Evolutionary conservation across 2,329 filamentous ascomycete species (phyloP), one percentile per base, ranked within the genome.

Genomic region (Sporothrix mexicana): DNA sequence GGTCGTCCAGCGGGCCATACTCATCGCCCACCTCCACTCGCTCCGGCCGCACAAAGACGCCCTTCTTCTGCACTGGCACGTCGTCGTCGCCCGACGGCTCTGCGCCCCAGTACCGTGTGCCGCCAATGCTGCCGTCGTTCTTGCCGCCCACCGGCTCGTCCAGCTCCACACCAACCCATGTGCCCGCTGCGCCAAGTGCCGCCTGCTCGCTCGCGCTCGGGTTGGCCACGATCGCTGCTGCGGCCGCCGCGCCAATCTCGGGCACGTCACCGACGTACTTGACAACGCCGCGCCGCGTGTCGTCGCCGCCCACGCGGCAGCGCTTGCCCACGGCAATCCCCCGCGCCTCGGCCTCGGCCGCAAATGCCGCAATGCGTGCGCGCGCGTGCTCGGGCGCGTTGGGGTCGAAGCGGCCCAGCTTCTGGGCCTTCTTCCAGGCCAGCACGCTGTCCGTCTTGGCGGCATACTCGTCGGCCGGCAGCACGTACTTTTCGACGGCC

Each of bases 371-470:
- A 73, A 92, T 84, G 80, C 93, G 93, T 75, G 93, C 88, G 79
- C 93, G 86, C 80, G 94, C 91, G 25, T 92, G 88, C 74, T 86
- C 89, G 20, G 92, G 90, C 8, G 94, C 93, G 77, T 91, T 87
- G 13, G 96, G 96, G 80, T 98, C 94, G 82, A 99, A 99, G 49
- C 96, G 93, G 69, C 96, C 96, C n/a, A 98, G 88, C 80, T 97
- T 95, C 81, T 97, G 91, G n/a, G 90, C 85, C 83, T 93, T 95
- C 84, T 99, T 99, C 94, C 94, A 98, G 6, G 95, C 93, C 30
- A 98, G 88, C 15, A 99, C 96, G 3, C 92, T 95, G 82, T 98
- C 93, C 59, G 90, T 86, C 79, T 95, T 94, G 78, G 90, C 89
- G 80, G 94, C 94, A 83, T 99, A 99, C 79, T 95, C 92, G 68